Conservation (phyloP, 2,329 filamentous ascomycete genomes). For the Cordyceps sp. region DNA sequence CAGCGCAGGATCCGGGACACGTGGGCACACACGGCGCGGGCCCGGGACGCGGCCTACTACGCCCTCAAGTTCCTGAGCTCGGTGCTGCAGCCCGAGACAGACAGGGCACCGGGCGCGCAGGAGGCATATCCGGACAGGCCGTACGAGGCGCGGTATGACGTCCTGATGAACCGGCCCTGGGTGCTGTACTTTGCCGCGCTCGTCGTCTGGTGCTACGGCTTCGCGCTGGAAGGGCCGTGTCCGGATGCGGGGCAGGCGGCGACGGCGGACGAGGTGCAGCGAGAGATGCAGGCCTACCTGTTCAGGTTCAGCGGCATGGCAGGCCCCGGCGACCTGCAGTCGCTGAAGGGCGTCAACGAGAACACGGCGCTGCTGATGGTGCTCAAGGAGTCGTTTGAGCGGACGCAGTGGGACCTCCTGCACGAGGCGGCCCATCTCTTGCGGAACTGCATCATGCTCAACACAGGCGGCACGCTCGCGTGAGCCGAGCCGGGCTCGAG, state of each 20-base stretch:
- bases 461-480: conserved; percentile 12
- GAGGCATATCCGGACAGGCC: conserved; percentile 20
- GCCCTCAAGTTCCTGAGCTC: conserved; percentile 75
- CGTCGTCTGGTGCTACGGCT: conserved; percentile 92
- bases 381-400: conserved; percentile 63
- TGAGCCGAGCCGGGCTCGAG: too few species aligned
- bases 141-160: conserved; percentile 78
- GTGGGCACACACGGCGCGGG: conserved; percentile 80
- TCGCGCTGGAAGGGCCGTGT: conserved; percentile 69
- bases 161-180: conserved; percentile 83
- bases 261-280: conserved; percentile 48
- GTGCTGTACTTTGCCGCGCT: conserved; percentile 85
- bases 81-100: conserved; percentile 43
- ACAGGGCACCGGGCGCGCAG: too few species aligned
- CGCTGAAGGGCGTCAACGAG: conserved; percentile 59
- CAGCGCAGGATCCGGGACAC: conserved; percentile 70
- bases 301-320: conserved; percentile 52
- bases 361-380: conserved; percentile 71
- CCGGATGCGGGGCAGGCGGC: conserved; percentile 31
- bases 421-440: conserved; percentile 72
- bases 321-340: conserved; percentile 62
- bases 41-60: conserved; percentile 83
- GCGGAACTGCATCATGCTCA: conserved; percentile 55
- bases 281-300: conserved; percentile 69
- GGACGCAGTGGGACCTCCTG: conserved; percentile 79